Conservation (phyloP, 139 green algal species). For the Picochlorum sp. region DNA sequence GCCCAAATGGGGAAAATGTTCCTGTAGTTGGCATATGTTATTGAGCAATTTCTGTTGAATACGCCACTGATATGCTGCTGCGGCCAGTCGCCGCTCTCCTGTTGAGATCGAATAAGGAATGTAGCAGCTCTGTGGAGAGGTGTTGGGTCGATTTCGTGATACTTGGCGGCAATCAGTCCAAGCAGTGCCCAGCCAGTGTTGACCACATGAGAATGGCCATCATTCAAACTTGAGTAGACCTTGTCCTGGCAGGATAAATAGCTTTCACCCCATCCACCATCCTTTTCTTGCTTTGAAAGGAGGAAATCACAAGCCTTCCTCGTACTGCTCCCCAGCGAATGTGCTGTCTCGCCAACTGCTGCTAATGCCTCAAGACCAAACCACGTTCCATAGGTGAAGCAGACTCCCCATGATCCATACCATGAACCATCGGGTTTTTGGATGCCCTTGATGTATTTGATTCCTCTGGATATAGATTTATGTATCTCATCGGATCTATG, state of each 20-base stretch:
- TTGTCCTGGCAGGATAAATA: conserved; percentile 97
- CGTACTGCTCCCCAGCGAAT: background rate
- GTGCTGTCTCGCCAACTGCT: conserved; percentile 48
- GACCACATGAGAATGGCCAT: conserved; percentile 75
- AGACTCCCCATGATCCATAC: conserved; percentile 98
- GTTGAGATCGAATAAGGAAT: conserved; percentile 36
- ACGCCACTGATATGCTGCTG: conserved; percentile 98
- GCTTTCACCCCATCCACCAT: conserved; percentile 95
- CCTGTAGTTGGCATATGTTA: conserved; percentile 96
- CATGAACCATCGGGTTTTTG: conserved; percentile 85
- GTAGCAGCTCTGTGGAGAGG: conserved; percentile 44
- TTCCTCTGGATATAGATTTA: conserved; percentile 9
- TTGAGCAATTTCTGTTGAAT: conserved; percentile 99
- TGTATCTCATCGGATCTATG: conserved; percentile 26
- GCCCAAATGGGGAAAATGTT: conserved; percentile 99
- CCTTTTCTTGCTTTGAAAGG: conserved; percentile 67
- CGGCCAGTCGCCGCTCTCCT: conserved; percentile 81
- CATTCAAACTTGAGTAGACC: conserved; percentile 81
- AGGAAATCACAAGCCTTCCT: conserved; percentile 76
- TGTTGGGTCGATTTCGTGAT: conserved; percentile 41
- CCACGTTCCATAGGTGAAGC: conserved; percentile 98
- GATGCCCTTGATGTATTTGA: conserved; percentile 30
- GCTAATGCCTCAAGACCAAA: conserved; percentile 79
- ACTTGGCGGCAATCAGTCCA: conserved; percentile 60
- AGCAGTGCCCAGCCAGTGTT: conserved; percentile 96